Evolutionary conservation across 352 stramenopile species (phyloP).

Genomic region (Phytopythium sindhum): DNA sequence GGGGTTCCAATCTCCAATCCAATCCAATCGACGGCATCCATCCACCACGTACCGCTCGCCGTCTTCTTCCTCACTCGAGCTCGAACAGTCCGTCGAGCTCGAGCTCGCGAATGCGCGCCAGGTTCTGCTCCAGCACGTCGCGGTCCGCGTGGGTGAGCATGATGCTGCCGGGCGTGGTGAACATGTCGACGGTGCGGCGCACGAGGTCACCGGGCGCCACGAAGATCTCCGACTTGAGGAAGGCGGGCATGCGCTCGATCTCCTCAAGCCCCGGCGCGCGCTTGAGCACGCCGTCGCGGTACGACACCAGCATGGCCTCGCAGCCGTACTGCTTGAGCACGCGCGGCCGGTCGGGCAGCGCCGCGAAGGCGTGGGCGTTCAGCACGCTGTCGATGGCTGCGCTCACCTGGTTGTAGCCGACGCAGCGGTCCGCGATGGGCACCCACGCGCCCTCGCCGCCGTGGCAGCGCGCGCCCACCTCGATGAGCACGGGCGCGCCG

Average conservation of each 20-base stretch:
- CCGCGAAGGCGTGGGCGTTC: slow-evolving; percentile 48
- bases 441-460: slow-evolving; percentile 94
- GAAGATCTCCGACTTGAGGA: slow-evolving; percentile 90
- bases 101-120: slow-evolving; percentile 88
- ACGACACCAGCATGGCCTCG: slow-evolving; percentile 93
- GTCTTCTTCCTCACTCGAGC: slow-evolving; percentile 27
- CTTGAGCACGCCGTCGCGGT: slow-evolving; percentile 90
- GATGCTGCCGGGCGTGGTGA: slow-evolving; percentile 93
- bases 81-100: slow-evolving; percentile 74
- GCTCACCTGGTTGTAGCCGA: slow-evolving; percentile 94
- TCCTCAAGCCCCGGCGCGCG: slow-evolving; percentile 86
- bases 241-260: slow-evolving; percentile 90
- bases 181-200: slow-evolving; percentile 92
- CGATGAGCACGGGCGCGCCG: slow-evolving; percentile 90
- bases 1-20: not conserved
- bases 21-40: not conserved
- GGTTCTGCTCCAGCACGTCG: slow-evolving; percentile 81
- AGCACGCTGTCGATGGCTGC: slow-evolving; percentile 84
- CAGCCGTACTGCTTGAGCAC: slow-evolving; percentile 83
- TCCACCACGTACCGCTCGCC: not conserved
- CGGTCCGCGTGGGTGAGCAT: slow-evolving; percentile 91
- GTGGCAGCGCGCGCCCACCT: slow-evolving; percentile 95
- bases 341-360: slow-evolving; percentile 61
- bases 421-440: slow-evolving; percentile 88
- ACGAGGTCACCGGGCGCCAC: slow-evolving; percentile 81